phyloP scores from a whole-genome alignment of 306 rosid species.

The Casuarina cunninghamiana region DNA sequence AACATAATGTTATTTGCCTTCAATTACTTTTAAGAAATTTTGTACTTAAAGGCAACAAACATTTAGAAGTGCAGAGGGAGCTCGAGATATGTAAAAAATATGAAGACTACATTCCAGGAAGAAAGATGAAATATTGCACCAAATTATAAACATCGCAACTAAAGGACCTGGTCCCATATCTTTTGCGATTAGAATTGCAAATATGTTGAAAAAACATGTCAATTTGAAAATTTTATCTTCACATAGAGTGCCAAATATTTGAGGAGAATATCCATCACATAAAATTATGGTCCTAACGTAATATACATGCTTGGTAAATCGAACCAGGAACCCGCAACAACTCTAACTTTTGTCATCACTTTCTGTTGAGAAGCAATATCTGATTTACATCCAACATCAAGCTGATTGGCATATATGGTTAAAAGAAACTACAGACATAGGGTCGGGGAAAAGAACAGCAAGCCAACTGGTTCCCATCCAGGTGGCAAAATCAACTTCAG shows the following conservation, averaged over 20 bases:
- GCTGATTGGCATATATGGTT: neutral
- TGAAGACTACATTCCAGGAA: neutral
- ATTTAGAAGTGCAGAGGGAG: neutral
- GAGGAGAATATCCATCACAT: neutral
- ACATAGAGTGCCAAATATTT: neutral
- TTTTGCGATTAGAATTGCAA: neutral
- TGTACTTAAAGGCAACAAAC: neutral
- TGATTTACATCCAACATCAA: neutral
- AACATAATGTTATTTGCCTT: slow-evolving; percentile 13
- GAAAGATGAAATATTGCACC: neutral
- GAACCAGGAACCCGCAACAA: neutral
- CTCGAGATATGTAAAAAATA: neutral
- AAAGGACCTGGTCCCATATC: neutral
- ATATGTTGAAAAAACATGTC: neutral
- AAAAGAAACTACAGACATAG: slow-evolving; percentile 1
- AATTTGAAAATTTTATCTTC: neutral
- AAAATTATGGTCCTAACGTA: neutral
- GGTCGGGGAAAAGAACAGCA: neutral
- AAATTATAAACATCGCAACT: neutral
- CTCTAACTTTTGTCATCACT: neutral
- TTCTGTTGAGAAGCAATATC: neutral
- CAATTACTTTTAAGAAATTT: neutral
- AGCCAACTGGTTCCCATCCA: neutral
- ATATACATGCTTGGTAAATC: neutral
- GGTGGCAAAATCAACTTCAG: neutral